A percentile compares a stretch with the other conserved stretches of the same genome.
Evolutionary conservation across 164 flowering plant species (phyloP).

Genomic region (Vitis cinerea): DNA sequence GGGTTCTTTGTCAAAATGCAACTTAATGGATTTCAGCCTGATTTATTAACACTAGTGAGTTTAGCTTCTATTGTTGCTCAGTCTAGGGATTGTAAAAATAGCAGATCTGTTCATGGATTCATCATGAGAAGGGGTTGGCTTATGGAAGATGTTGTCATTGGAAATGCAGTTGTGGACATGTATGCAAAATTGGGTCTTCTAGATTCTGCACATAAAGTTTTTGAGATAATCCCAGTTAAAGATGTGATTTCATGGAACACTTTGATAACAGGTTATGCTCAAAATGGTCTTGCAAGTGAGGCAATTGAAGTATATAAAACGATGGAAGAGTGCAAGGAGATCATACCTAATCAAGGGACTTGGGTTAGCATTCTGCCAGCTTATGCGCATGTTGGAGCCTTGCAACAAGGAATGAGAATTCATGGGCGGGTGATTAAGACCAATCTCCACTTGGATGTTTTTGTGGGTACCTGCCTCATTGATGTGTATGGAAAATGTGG

Average conservation of each 20-base stretch:
- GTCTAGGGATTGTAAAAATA: constrained; percentile 28
- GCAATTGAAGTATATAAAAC: constrained; percentile 42
- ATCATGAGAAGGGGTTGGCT: constrained; percentile 47
- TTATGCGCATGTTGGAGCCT: constrained; percentile 60
- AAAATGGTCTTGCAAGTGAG: constrained; percentile 68
- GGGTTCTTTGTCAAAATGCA: constrained; percentile 47
- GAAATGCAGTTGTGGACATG: constrained; percentile 74
- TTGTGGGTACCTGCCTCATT: constrained; percentile 58
- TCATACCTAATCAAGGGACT: constrained; percentile 55
- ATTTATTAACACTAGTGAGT: constrained; percentile 61
- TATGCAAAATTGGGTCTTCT: constrained; percentile 58
- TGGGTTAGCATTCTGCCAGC: constrained; percentile 70
- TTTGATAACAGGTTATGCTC: constrained; percentile 63
- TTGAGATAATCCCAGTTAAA: constrained; percentile 43
- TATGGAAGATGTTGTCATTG: constrained; percentile 32
- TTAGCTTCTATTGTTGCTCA: constrained; percentile 57
- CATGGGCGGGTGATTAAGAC: constrained; percentile 43
- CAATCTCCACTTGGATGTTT: constrained; percentile 44
- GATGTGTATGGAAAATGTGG: constrained; percentile 80
- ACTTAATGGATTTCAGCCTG: constrained; percentile 39
- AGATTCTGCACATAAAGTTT: constrained; percentile 42
- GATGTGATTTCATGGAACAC: constrained; percentile 75
- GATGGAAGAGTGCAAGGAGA: constrained; percentile 35
- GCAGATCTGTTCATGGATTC: constrained; percentile 51
- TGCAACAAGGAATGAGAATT: constrained; percentile 52